phyloP scores from a whole-genome alignment of 1,284 basidiomycete genomes.

The Ustilago xerochloae region DNA sequence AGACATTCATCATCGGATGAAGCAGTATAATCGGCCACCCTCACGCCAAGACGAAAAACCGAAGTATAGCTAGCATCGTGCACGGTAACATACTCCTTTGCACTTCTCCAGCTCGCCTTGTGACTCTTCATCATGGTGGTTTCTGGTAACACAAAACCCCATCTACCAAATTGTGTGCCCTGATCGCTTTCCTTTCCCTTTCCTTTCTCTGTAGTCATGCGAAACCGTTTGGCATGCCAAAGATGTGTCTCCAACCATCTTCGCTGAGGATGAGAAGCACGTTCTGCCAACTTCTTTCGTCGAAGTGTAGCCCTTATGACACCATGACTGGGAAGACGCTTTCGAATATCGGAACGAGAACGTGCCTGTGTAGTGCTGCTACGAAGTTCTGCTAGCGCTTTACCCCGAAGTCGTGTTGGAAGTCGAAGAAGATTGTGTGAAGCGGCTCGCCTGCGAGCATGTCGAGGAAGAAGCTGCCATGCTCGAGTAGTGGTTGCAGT shows the following conservation, averaged over 20 bases:
- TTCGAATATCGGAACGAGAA: constrained; percentile 51
- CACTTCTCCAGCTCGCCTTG: constrained; percentile 54
- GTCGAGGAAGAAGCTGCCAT: constrained; percentile 66
- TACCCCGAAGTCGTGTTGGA: constrained; percentile 57
- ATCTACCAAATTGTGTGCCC: constrained; percentile 39
- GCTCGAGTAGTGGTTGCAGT: constrained; percentile 57
- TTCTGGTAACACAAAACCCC: constrained; percentile 62
- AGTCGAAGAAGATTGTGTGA: constrained; percentile 66
- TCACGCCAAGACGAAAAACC: constrained; percentile 40
- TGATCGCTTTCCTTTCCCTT: constrained; percentile 48
- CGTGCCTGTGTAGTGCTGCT: constrained; percentile 60
- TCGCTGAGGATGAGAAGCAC: constrained; percentile 43
- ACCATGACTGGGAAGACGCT: constrained; percentile 47
- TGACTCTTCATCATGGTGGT: constrained; percentile 62
- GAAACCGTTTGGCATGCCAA: constrained; percentile 67
- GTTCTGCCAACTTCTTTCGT: constrained; percentile 37
- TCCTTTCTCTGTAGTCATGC: constrained; percentile 61
- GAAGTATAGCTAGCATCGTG: constrained; percentile 62
- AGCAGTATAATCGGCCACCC: background rate
- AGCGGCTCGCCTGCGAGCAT: constrained; percentile 60
- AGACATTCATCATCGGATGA: background rate
- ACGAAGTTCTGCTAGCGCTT: constrained; percentile 60
- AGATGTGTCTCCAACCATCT: constrained; percentile 67
- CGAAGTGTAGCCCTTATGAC: constrained; percentile 42
- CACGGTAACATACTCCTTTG: constrained; percentile 33